phyloP scores from a whole-genome alignment of 148 eudicot species.

The Dianthus caryophyllus region DNA sequence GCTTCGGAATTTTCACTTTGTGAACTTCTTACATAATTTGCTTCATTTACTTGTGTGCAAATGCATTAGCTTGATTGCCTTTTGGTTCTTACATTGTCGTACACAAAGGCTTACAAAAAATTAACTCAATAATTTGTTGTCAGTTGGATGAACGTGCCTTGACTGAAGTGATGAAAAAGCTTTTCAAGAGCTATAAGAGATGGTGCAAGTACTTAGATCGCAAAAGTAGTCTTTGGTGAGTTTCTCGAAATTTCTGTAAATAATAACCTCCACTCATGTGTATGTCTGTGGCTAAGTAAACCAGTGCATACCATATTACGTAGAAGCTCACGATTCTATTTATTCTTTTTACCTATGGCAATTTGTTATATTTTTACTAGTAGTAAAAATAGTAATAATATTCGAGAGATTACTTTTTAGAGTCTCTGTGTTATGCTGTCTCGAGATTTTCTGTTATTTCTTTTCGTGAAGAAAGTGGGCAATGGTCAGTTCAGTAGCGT shows the following conservation, averaged over 20 bases:
- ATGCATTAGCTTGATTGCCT: background rate
- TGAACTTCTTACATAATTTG: background rate
- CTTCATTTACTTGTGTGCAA: background rate
- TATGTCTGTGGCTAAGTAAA: background rate
- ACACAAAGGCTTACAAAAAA: background rate
- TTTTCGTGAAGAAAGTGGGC: background rate
- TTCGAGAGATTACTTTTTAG: background rate
- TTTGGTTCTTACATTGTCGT: background rate
- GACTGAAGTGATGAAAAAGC: slow-evolving; percentile 94
- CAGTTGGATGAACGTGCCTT: slow-evolving; percentile 97
- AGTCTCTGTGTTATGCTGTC: background rate
- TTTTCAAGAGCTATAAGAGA: slow-evolving; percentile 93
- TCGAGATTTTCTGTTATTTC: background rate
- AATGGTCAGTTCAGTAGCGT: background rate
- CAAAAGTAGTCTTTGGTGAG: slow-evolving; percentile 97
- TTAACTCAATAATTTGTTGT: slow-evolving; percentile 14
- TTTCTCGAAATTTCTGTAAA: slow-evolving; percentile 20
- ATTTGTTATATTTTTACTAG: background rate
- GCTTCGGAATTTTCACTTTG: background rate
- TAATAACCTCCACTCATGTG: background rate
- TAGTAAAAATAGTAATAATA: background rate
- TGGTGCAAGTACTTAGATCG: slow-evolving; percentile 99
- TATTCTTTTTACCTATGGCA: background rate
- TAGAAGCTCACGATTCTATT: background rate
- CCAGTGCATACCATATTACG: background rate